These are phyloP conservation scores for Pleurotus tuber-regium DNA, from an alignment of 768 basidiomycete species.

Conservation along the genomic window DNA sequence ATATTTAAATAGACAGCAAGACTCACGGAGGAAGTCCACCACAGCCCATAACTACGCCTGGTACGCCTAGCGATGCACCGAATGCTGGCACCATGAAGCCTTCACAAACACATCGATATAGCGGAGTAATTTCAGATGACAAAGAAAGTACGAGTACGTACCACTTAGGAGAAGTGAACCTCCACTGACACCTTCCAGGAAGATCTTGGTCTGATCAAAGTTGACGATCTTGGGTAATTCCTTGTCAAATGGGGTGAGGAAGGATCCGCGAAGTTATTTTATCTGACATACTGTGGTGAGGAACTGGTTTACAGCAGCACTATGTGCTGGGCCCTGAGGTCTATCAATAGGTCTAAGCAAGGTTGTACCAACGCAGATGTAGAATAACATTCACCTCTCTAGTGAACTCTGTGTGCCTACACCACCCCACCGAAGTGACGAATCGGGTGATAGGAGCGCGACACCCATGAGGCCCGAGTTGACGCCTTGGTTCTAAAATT, in stretches of 20 bases:
- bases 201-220: conserved; percentile 22
- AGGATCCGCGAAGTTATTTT: neutral
- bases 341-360: conserved; percentile 9
- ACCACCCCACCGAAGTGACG: conserved; percentile 19
- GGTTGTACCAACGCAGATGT: neutral
- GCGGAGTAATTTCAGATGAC: no score
- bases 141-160: conserved; percentile 4
- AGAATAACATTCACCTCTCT: conserved; percentile 11
- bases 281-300: conserved; percentile 17
- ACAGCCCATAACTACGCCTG: conserved; percentile 22
- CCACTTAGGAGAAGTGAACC: conserved; percentile 24
- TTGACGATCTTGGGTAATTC: conserved; percentile 24
- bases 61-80: conserved; percentile 22
- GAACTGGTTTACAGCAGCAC: conserved; percentile 25
- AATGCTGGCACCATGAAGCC: conserved; percentile 25
- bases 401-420: conserved; percentile 15
- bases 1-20: neutral
- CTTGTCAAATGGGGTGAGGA: neutral
- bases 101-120: conserved; percentile 4
- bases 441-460: conserved; percentile 21
- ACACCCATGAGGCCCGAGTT: conserved; percentile 21
- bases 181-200: conserved; percentile 27
- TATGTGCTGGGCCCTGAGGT: conserved; percentile 25
- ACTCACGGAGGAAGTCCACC: conserved; percentile 25
- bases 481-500: conserved; percentile 18